phyloP scores from a whole-genome alignment of 257 asterid genomes.

The Forsythia viridissima region DNA sequence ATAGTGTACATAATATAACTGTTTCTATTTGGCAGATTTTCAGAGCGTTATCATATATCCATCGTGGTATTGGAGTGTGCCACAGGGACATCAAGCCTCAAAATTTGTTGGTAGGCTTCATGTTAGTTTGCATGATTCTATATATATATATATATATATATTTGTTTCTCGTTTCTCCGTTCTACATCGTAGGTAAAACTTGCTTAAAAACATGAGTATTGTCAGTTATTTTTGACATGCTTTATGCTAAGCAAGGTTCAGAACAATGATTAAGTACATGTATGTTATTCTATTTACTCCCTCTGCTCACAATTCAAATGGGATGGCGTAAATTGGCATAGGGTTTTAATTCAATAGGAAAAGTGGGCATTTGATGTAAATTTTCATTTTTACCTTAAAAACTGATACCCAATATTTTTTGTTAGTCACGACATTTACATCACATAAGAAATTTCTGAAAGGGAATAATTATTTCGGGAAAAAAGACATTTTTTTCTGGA shows the following conservation, averaged over 20 bases:
- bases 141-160: neutral
- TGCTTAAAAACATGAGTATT: slow-evolving; percentile 6
- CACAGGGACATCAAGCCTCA: slow-evolving; percentile 99
- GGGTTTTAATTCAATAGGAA: too few species aligned
- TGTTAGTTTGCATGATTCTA: slow-evolving; percentile 23
- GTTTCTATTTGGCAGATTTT: slow-evolving; percentile 64
- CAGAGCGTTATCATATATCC: slow-evolving; percentile 89
- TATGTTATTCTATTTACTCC: too few species aligned
- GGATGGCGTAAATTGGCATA: too few species aligned
- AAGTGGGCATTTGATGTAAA: too few species aligned
- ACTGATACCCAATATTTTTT: too few species aligned
- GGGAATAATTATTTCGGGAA: too few species aligned
- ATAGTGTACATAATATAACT: slow-evolving; percentile 3
- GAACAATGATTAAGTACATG: too few species aligned
- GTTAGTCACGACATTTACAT: too few species aligned
- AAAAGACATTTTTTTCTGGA: too few species aligned
- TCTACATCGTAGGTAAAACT: neutral
- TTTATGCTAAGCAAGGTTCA: slow-evolving; percentile 1
- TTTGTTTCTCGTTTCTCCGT: neutral
- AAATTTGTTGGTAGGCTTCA: slow-evolving; percentile 70
- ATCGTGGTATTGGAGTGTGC: slow-evolving; percentile 81
- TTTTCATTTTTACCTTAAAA: too few species aligned
- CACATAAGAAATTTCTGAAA: too few species aligned
- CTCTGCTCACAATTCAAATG: too few species aligned
- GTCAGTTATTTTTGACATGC: slow-evolving; percentile 10